Percentiles rank a stretch among this genome's conserved stretches.
phyloP scores from a whole-genome alignment of 2,329 filamentous ascomycete species.

The Trichophyton verrucosum region DNA sequence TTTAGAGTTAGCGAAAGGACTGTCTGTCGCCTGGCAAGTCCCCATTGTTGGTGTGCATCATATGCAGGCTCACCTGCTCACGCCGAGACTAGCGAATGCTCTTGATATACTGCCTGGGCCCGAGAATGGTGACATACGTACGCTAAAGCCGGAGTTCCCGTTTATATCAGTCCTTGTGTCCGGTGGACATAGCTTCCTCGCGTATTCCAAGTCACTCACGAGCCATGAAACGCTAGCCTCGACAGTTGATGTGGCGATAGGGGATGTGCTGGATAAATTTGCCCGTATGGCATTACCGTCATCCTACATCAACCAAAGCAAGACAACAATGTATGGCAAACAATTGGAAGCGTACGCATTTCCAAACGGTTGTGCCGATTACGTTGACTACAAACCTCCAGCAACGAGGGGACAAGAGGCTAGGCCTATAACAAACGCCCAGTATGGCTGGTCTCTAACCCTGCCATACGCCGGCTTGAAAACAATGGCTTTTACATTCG shows the following conservation, averaged over 20 bases:
- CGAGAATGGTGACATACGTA: constrained; percentile 7
- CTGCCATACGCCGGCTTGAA: constrained; percentile 53
- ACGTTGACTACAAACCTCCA: constrained; percentile 46
- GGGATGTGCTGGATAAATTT: constrained; percentile 79
- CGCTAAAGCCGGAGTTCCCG: constrained; percentile 51
- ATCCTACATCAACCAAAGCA: constrained; percentile 40
- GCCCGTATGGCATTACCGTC: constrained; percentile 63
- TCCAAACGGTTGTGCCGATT: constrained; percentile 32
- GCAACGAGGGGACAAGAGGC: constrained; percentile 47
- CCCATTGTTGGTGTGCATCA: constrained; percentile 83
- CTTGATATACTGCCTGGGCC: constrained; percentile 25
- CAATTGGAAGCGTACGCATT: constrained; percentile 72
- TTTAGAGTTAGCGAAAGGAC: constrained; percentile 71
- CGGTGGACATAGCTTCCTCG: constrained; percentile 80
- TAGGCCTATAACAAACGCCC: constrained; percentile 33
- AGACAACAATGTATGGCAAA: constrained; percentile 66
- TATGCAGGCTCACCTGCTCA: constrained; percentile 94
- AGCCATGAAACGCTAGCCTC: constrained; percentile 62
- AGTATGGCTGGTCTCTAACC: constrained; percentile 55
- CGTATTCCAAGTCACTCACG: constrained; percentile 56
- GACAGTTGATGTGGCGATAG: constrained; percentile 71
- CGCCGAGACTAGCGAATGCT: constrained; percentile 62
- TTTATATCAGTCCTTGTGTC: constrained; percentile 83
- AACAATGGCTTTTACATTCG: constrained; percentile 59
- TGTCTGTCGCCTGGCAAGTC: constrained; percentile 69